A percentile compares a stretch with the other conserved stretches of the same genome.
These are phyloP conservation scores for Schizonepeta tenuifolia DNA, from an alignment of 257 asterid genomes.

Conservation along the genomic window DNA sequence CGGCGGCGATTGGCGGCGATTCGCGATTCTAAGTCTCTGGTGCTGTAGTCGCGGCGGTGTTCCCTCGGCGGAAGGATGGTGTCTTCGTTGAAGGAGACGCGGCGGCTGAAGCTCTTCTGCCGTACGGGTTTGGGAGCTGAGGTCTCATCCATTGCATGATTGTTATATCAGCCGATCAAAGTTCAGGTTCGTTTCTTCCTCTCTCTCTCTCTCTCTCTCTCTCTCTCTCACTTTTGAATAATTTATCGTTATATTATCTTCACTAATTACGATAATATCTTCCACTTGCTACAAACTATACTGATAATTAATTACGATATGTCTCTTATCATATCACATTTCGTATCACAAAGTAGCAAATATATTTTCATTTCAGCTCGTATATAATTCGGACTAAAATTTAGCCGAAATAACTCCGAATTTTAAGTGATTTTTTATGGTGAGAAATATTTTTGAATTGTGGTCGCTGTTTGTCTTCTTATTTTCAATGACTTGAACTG, in stretches of 20 bases:
- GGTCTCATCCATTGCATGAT: conserved; percentile 37
- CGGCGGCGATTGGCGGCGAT: not conserved
- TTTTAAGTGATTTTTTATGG: not conserved
- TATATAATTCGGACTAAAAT: not conserved
- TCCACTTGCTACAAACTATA: too few species aligned
- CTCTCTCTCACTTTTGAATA: not conserved
- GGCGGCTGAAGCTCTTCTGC: conserved; percentile 52
- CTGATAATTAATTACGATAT: too few species aligned
- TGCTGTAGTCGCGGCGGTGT: conserved; percentile 23
- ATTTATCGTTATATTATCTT: not conserved
- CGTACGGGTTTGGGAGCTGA: conserved; percentile 19
- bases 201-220: conserved; percentile 1
- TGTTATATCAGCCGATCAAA: not conserved
- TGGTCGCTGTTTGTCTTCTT: not conserved
- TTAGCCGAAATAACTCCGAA: conserved; percentile 4
- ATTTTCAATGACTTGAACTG: too few species aligned
- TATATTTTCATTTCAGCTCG: not conserved
- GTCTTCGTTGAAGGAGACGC: conserved; percentile 47
- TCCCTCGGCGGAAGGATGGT: conserved; percentile 15
- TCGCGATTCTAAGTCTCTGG: conserved; percentile 33
- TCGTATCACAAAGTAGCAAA: not conserved
- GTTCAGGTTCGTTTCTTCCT: not conserved
- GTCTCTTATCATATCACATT: not conserved
- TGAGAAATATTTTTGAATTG: not conserved
- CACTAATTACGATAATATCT: not conserved